Evolutionary conservation across 78 protist genomes (phyloP).

Genomic region (Monosiga brevicollis): DNA sequence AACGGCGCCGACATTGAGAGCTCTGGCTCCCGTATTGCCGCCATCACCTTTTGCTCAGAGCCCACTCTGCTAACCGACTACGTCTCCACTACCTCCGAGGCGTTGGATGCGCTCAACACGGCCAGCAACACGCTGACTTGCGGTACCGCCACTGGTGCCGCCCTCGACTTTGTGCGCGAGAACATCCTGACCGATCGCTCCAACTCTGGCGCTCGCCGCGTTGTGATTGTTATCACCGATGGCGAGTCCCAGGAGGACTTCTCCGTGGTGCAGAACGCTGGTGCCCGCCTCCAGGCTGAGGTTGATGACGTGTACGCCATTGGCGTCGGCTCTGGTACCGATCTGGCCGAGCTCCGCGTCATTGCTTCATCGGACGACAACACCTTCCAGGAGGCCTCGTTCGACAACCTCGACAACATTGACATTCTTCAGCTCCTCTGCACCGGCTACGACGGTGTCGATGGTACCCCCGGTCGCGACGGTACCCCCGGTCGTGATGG

Average conservation of each 20-base stretch:
- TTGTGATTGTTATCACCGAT: neutral
- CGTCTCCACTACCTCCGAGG: neutral
- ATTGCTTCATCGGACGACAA: neutral
- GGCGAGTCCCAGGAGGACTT: neutral
- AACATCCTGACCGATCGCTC: neutral
- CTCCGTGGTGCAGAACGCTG: neutral
- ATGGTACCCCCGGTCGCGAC: neutral
- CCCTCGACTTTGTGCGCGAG: neutral
- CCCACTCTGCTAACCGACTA: neutral
- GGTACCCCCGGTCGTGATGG: neutral
- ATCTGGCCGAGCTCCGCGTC: neutral
- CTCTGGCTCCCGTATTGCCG: neutral
- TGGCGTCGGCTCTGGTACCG: neutral
- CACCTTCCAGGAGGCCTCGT: neutral
- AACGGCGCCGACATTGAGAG: neutral
- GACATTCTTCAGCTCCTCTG: neutral
- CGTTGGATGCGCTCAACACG: neutral
- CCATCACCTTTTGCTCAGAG: neutral
- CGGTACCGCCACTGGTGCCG: neutral
- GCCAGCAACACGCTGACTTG: neutral
- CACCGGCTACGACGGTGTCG: neutral
- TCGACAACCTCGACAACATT: neutral
- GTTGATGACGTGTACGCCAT: neutral
- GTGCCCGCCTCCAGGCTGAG: neutral
- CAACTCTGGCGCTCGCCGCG: neutral